These are phyloP conservation scores for Brassica nigra DNA, from an alignment of 345 rosid genomes.

Conservation along the genomic window DNA sequence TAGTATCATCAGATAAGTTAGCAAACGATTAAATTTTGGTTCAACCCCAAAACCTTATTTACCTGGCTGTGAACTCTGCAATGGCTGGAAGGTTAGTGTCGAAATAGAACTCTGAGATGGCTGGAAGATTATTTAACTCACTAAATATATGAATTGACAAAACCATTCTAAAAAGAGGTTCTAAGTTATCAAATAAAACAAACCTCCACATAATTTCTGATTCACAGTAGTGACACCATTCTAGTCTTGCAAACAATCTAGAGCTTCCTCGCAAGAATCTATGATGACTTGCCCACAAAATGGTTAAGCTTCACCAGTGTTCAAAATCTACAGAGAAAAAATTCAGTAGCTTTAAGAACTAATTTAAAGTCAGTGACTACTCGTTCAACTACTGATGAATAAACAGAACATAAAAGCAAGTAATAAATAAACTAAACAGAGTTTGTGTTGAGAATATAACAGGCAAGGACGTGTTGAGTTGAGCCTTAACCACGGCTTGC, in stretches of 20 bases:
- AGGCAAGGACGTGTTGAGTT: slow-evolving; percentile 69
- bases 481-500: slow-evolving; percentile 78
- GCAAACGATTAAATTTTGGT: no score
- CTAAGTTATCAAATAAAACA: no score
- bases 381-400: slow-evolving; percentile 34
- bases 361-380: slow-evolving; percentile 7
- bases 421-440: slow-evolving; percentile 16
- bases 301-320: slow-evolving; percentile 2
- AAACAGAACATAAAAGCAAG: slow-evolving; percentile 9
- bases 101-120: no score
- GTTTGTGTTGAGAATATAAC: slow-evolving; percentile 25
- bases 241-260: slow-evolving; percentile 14
- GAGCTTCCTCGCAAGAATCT: slow-evolving; percentile 3
- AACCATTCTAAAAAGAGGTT: no score
- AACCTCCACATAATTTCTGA: no score
- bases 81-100: no score
- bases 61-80: no score
- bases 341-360: neutral
- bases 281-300: slow-evolving; percentile 10
- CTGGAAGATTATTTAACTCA: no score
- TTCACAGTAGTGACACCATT: neutral
- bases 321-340: neutral
- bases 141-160: no score
- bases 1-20: neutral
- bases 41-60: no score